phyloP scores from a whole-genome alignment of 2,329 filamentous ascomycete genomes.

The Penicillium paneum region DNA sequence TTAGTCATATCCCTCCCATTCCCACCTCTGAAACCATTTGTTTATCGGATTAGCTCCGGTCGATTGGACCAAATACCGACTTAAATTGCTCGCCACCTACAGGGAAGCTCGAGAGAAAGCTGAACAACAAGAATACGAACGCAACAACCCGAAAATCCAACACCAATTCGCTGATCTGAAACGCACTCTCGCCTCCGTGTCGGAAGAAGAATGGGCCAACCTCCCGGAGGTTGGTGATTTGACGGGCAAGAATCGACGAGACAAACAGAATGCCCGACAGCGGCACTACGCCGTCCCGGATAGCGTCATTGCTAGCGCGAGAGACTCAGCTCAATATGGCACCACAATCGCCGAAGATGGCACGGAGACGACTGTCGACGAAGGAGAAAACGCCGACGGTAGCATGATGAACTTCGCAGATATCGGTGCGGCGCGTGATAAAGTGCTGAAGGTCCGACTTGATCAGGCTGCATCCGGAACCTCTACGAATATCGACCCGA shows the following conservation, averaged over 20 bases:
- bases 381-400: constrained; percentile 61
- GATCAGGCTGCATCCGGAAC: constrained; percentile 85
- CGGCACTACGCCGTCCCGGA: constrained; percentile 96
- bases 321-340: constrained; percentile 75
- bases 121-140: constrained; percentile 92
- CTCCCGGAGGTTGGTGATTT: constrained; percentile 94
- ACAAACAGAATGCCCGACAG: constrained; percentile 76
- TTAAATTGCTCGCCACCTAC: constrained; percentile 55
- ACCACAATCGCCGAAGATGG: constrained; percentile 86
- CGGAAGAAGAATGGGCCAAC: constrained; percentile 94
- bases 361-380: constrained; percentile 46
- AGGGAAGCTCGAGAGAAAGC: constrained; percentile 92
- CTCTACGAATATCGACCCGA: constrained; percentile 87
- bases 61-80: constrained; percentile 77
- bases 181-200: constrained; percentile 78
- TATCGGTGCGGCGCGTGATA: constrained; percentile 93
- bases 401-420: constrained; percentile 98
- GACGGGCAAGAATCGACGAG: constrained; percentile 86
- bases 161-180: constrained; percentile 97
- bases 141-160: constrained; percentile 96
- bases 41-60: constrained; percentile 62
- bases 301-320: constrained; percentile 83
- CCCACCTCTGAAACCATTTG: constrained; percentile 47
- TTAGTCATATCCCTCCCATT: constrained; percentile 53
- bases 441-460: constrained; percentile 88